Conservation (phyloP, 331 rosid genomes). For the Ulmus americana region DNA sequence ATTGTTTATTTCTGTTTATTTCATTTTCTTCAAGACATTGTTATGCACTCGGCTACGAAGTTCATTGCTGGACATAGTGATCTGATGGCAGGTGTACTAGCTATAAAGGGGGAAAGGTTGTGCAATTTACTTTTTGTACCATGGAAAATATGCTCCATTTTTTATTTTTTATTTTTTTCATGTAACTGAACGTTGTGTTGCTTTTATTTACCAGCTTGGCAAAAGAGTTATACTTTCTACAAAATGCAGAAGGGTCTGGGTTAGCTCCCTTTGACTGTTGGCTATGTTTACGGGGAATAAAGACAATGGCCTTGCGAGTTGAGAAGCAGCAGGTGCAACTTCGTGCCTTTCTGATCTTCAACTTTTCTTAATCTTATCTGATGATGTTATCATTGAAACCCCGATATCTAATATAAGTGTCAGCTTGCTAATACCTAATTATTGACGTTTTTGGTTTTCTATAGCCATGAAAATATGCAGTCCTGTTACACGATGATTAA, state of each 20-base stretch:
- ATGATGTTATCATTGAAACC: too few species aligned
- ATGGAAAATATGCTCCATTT: neutral
- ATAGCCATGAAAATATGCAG: neutral
- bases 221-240: constrained; percentile 74
- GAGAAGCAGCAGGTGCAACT: constrained; percentile 83
- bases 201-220: constrained; percentile 52
- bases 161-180: neutral
- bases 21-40: constrained; percentile 48
- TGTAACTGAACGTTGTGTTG: neutral
- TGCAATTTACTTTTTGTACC: constrained; percentile 7
- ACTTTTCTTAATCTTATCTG: neutral
- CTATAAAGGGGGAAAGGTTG: constrained; percentile 71
- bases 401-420: too few species aligned
- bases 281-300: constrained; percentile 78
- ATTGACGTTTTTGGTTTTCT: neutral
- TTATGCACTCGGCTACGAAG: constrained; percentile 90
- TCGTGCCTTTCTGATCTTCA: constrained; percentile 18
- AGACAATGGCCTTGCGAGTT: constrained; percentile 82
- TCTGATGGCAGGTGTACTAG: constrained; percentile 90
- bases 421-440: neutral
- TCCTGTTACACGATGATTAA: neutral
- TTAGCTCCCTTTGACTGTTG: constrained; percentile 92
- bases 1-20: constrained; percentile 3
- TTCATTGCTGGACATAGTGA: constrained; percentile 89
- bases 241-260: constrained; percentile 85